Conservation (phyloP, 768 basidiomycete genomes). For the Auricularia heimuer region DNA sequence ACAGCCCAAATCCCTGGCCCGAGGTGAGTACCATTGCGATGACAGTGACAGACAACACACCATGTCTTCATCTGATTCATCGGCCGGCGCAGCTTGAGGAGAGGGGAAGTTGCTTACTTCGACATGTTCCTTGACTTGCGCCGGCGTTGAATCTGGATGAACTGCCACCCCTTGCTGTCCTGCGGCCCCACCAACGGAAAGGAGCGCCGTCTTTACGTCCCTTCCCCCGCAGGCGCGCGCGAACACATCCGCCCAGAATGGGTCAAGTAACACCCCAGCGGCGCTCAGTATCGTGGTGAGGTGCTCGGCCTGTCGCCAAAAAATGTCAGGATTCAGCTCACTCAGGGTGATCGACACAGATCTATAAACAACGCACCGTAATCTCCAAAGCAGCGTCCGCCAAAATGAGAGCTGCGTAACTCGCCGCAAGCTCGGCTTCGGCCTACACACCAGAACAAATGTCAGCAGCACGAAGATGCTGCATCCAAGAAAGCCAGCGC, state of each 20-base stretch:
- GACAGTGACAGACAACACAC: not conserved
- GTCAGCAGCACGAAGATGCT: not conserved
- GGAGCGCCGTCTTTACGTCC: constrained; percentile 39
- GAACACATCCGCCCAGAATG: constrained; percentile 43
- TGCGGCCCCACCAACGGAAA: constrained; percentile 37
- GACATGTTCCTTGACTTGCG: constrained; percentile 20
- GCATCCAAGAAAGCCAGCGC: not conserved
- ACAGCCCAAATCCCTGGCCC: not conserved
- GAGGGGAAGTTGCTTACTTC: not conserved
- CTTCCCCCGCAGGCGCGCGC: constrained; percentile 45
- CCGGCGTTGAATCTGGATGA: constrained; percentile 22
- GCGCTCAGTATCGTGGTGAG: constrained; percentile 33
- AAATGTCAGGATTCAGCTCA: not conserved
- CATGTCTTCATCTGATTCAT: constrained; percentile 33
- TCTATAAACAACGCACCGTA: constrained; percentile 27
- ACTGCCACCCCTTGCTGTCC: constrained; percentile 9
- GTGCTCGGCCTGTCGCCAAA: constrained; percentile 30
- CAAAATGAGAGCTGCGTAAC: constrained; percentile 43
- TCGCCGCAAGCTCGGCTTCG: constrained; percentile 35
- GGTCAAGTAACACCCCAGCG: constrained; percentile 38
- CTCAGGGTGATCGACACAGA: not conserved
- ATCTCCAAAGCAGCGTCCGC: constrained; percentile 44
- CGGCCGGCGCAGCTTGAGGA: constrained; percentile 26
- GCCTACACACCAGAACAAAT: constrained; percentile 11
- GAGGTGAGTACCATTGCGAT: not conserved